Evolutionary conservation across 805 yeast species (phyloP).

Genomic region (Hanseniaspora mollemarum): DNA sequence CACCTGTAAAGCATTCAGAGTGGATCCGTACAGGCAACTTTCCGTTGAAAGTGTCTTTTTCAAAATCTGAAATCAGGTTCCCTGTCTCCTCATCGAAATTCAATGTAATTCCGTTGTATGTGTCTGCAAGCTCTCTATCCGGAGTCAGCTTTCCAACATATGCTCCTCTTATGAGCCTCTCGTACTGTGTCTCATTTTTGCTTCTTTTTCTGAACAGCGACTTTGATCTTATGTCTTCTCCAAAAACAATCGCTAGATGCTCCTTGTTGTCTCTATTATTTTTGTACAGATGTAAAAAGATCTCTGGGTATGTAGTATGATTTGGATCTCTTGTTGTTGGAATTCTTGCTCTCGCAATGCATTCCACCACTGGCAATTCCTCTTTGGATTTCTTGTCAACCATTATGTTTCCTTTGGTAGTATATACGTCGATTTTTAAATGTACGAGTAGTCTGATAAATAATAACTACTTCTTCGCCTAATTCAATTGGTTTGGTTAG

Average conservation of each 20-base stretch:
- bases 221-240: slow-evolving; percentile 75
- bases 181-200: slow-evolving; percentile 70
- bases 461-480: too few relatives aligned
- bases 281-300: slow-evolving; percentile 77
- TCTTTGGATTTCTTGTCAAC: slow-evolving; percentile 29
- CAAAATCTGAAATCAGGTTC: slow-evolving; percentile 70
- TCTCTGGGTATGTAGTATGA: slow-evolving; percentile 82
- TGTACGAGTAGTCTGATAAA: too few relatives aligned
- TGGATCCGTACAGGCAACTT: slow-evolving; percentile 51
- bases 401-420: too few relatives aligned
- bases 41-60: slow-evolving; percentile 10
- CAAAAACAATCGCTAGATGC: slow-evolving; percentile 93
- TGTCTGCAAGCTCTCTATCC: slow-evolving; percentile 64
- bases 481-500: too few relatives aligned
- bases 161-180: slow-evolving; percentile 97
- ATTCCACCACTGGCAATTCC: slow-evolving; percentile 59
- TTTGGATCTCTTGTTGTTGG: slow-evolving; percentile 81
- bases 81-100: slow-evolving; percentile 56
- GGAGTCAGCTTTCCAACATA: slow-evolving; percentile 83
- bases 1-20: slow-evolving; percentile 97
- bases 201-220: slow-evolving; percentile 48
- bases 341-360: slow-evolving; percentile 88
- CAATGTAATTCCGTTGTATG: slow-evolving; percentile 30
- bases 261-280: slow-evolving; percentile 84
- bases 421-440: too few relatives aligned